Conservation (phyloP, 2,329 filamentous ascomycete genomes). For the Fusarium armeniacum region DNA sequence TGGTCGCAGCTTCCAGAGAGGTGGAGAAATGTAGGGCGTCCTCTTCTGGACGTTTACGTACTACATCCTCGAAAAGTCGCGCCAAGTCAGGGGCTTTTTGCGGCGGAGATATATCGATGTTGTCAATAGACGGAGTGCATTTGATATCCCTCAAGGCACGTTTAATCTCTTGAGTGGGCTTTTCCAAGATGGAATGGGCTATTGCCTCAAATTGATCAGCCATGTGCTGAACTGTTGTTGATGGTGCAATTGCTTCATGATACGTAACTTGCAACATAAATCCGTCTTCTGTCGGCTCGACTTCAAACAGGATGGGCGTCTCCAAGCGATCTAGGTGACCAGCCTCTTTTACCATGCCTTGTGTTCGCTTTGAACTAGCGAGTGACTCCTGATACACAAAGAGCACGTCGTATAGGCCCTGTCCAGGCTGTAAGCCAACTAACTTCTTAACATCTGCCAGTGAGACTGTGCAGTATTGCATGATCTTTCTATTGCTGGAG, state of each 20-base stretch:
- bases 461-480: slow-evolving; percentile 74
- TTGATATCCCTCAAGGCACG: slow-evolving; percentile 47
- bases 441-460: slow-evolving; percentile 77
- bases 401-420: slow-evolving; percentile 79
- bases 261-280: slow-evolving; percentile 64
- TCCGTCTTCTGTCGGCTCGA: slow-evolving; percentile 70
- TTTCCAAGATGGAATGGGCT: slow-evolving; percentile 50
- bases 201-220: slow-evolving; percentile 72
- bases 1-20: slow-evolving; percentile 44
- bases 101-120: slow-evolving; percentile 56
- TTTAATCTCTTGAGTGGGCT: slow-evolving; percentile 43
- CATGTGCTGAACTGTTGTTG: slow-evolving; percentile 68
- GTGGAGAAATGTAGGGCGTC: slow-evolving; percentile 75
- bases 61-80: slow-evolving; percentile 68
- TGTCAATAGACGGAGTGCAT: slow-evolving; percentile 63
- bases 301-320: slow-evolving; percentile 80
- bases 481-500: slow-evolving; percentile 72
- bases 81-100: slow-evolving; percentile 61
- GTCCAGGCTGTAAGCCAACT: slow-evolving; percentile 66
- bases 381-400: slow-evolving; percentile 89
- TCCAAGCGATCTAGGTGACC: slow-evolving; percentile 80
- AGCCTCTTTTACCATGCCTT: slow-evolving; percentile 64
- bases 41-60: slow-evolving; percentile 62
- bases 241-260: slow-evolving; percentile 64
- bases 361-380: slow-evolving; percentile 52